Conservation (phyloP, 1,284 basidiomycete species). For the Irpex lacteus region DNA sequence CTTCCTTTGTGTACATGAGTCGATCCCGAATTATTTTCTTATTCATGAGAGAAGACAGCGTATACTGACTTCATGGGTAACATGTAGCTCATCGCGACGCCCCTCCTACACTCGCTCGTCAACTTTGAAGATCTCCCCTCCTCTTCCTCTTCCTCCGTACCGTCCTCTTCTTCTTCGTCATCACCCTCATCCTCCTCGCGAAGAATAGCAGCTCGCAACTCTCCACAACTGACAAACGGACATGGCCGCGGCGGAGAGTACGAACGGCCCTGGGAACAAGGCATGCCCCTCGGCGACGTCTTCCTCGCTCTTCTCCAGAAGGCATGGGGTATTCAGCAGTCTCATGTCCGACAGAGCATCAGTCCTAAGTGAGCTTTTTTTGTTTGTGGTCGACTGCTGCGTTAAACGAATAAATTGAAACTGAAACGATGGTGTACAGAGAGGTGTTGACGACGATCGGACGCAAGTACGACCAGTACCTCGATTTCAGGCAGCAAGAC, state of each 20-base stretch:
- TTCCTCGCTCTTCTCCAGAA: conserved; percentile 54
- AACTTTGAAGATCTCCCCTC: conserved; percentile 50
- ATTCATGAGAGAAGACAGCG: no score
- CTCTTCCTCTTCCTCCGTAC: conserved; percentile 34
- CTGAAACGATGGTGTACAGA: conserved; percentile 25
- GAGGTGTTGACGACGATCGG: conserved; percentile 69
- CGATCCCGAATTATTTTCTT: no score
- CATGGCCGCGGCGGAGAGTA: conserved; percentile 49
- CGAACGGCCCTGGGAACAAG: conserved; percentile 50
- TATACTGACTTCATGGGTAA: no score
- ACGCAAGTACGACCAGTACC: conserved; percentile 89
- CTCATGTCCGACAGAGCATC: conserved; percentile 44
- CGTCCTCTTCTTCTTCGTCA: conserved; percentile 36
- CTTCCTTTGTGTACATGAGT: no score
- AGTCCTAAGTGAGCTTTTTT: conserved; percentile 58
- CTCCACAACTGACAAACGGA: conserved; percentile 66
- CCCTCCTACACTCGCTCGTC: conserved; percentile 56
- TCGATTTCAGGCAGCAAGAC: conserved; percentile 90
- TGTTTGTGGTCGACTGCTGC: neutral
- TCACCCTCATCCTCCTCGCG: conserved; percentile 34
- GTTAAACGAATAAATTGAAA: no score
- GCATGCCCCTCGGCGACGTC: conserved; percentile 65
- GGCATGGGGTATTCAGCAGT: conserved; percentile 60
- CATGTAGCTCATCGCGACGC: conserved; percentile 65
- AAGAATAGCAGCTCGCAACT: conserved; percentile 45